Evolutionary conservation across 441 rosid genomes (phyloP), one percentile per base, ranked within the genome.

Genomic region (Eutrema salsugineum): DNA sequence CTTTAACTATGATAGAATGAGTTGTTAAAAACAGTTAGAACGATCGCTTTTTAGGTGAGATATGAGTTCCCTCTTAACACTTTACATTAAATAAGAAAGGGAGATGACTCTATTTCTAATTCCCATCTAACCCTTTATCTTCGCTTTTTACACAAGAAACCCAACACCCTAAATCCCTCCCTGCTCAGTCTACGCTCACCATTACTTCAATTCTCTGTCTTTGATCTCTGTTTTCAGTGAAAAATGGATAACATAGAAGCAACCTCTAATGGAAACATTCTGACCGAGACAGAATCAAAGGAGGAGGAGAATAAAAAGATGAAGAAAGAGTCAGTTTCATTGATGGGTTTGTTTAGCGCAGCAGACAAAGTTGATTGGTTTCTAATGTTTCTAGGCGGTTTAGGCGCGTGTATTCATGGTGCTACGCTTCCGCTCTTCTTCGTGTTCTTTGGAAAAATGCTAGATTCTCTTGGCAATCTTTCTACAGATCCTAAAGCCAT

Each of bases 361-460:
- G 91, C 93, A 0, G 95, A 89, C 80, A 83, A 77, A 54, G 12
- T 79, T 27, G 95, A 89, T 68, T 85, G 6, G 59, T 3, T 80
- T 12, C 54, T 89, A 75, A 91, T 91, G 95, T 62, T 85, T 40
- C 36, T 89, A 0, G 97, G 93, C 11, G 79, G 87, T 42, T 32
- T 83, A 43, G 95, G 93, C 1, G 77, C 95, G 0, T 85, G 82
- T 70, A 39, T 86, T 11, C 93, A 86, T 11, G 97, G 97, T 6
- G 87, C 84, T 20, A 84, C 88, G 3, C 86, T 89, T 73, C 95
- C 97, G 0, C 72, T 84, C 15, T 89, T 91, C 82, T 84, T 89
- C 43, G 38, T 89, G 33, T 79, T 89, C 70, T 87, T 89, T 8
- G 95, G 91, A 50, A 83, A 72, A 33, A 77, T 89, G 95, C 75